Evolutionary conservation across 371 early-diverging fungal genomes (phyloP).

Genomic region (Conidiobolus incongruus): DNA sequence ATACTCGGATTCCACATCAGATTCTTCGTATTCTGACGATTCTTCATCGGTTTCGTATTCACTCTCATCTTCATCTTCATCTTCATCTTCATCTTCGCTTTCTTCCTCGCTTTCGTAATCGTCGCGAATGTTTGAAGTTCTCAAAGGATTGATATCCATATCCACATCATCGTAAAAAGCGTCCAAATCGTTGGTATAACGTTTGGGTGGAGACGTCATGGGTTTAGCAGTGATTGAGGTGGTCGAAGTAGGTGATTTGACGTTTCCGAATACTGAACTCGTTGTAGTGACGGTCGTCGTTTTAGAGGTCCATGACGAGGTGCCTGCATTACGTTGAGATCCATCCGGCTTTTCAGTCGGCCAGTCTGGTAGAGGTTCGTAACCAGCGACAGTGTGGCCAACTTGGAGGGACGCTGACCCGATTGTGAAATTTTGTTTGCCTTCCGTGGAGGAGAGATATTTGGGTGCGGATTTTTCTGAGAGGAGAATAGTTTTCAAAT

Average conservation of each 20-base stretch:
- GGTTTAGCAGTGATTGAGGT: constrained; percentile 8
- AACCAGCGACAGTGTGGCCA: constrained; percentile 41
- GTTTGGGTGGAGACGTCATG: constrained; percentile 11
- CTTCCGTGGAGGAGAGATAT: constrained; percentile 5
- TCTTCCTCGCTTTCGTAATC: constrained; percentile 9
- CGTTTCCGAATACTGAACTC: constrained; percentile 13
- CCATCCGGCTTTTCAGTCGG: constrained; percentile 43
- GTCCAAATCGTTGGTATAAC: constrained; percentile 8
- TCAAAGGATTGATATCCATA: constrained; percentile 22
- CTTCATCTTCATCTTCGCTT: constrained; percentile 15
- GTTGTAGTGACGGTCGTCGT: constrained; percentile 14
- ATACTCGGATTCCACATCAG: constrained; percentile 7
- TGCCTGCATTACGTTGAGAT: constrained; percentile 23
- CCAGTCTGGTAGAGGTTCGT: constrained; percentile 66
- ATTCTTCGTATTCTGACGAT: constrained; percentile 4
- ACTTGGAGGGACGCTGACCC: constrained; percentile 65
- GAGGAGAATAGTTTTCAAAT: constrained; percentile 6
- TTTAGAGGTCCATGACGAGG: constrained; percentile 19
- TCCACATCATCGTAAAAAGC: constrained; percentile 7
- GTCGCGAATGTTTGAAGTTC: constrained; percentile 32
- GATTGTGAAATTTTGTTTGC: constrained; percentile 25
- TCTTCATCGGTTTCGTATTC: constrained; percentile 6
- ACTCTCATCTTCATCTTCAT: constrained; percentile 7
- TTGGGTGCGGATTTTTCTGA: constrained; percentile 7
- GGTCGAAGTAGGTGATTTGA: constrained; percentile 10